Base-by-base conservation (phyloP, 164 flowering plant genomes). In the Macadamia tetraphylla region DNA sequence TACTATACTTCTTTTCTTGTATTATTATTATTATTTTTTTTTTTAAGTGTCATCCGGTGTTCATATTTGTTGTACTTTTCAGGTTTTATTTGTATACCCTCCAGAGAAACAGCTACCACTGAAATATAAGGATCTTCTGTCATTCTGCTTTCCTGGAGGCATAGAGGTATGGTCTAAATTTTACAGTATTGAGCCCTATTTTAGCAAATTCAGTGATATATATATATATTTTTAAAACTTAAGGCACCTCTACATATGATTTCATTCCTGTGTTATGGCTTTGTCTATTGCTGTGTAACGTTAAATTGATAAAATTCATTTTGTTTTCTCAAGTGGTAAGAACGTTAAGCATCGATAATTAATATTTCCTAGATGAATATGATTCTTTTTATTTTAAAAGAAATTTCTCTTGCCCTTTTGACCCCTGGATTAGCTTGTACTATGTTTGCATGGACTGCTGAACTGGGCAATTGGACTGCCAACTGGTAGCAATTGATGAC, bases 121-220 rank as follows among this genome's bases (percentile, higher is more conserved):
- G 42, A 88, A 83, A 68, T 82, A 87, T 76, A 95, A 89, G 82
- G 97, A 91, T 84, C 98, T 95, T 64, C 88, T 91, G 31, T 95
- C 99, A 18, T 95, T 90, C 78, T 95, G 99, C 84, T 92, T 95
- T 74, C 99, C 99, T 70, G 94, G 85, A 65, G 99, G 99, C 30
- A 64, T 91, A 42, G 99, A 95, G 98, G 99, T 95, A 62, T 59
- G 82, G 1, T 65, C 14, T 62, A 53, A 23, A 59, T 32, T 70
- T 64, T 17, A 13, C 43, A 58, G 9, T 13, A 42, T 14, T 67
- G 51, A 63, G 51, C 62, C 29, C 23, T 1, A 30, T 68, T 46
- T 23, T 10, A 10, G 35, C 18, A 48, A 35, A 58, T 49, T 52
- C 15, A 29, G 40, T n/a, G 51, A 46, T 46, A 9, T 4, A 3